A percentile compares a stretch with the other conserved stretches of the same genome.
Evolutionary conservation across 2,329 filamentous ascomycete species (phyloP).

Genomic region (Colletotrichum scovillei): DNA sequence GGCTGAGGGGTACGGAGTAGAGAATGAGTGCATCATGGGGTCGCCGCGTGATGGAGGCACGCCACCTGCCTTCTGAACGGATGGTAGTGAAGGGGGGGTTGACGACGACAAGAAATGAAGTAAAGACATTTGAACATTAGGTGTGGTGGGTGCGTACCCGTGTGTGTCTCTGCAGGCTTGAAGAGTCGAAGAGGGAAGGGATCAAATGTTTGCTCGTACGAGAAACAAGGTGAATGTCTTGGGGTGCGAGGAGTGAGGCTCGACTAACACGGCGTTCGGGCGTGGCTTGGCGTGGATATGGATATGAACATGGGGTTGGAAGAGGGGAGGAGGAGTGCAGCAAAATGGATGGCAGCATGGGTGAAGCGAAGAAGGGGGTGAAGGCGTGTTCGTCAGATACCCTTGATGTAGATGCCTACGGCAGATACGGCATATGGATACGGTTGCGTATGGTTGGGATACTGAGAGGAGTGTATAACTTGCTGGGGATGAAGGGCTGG

Average conservation of each 20-base stretch:
- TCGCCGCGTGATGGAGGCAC: constrained; percentile 31
- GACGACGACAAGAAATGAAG: not conserved
- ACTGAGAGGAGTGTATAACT: not conserved
- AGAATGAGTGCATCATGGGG: constrained; percentile 22
- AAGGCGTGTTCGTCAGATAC: not conserved
- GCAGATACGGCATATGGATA: not conserved
- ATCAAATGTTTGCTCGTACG: constrained; percentile 26
- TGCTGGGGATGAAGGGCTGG: not conserved
- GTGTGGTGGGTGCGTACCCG: not conserved
- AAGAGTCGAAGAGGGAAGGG: not conserved
- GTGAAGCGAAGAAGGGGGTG: not conserved
- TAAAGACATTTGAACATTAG: not conserved
- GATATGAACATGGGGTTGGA: not conserved
- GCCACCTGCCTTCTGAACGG: constrained; percentile 13
- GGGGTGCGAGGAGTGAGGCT: constrained; percentile 16
- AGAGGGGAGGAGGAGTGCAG: not conserved
- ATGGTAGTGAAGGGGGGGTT: constrained; percentile 3
- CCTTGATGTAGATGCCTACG: not conserved
- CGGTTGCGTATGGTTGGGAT: not conserved
- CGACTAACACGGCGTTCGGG: constrained; percentile 25
- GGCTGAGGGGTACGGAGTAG: not conserved
- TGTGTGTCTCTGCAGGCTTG: not conserved
- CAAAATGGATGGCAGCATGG: constrained; percentile 18
- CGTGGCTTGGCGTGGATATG: constrained; percentile 10
- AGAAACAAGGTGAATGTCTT: constrained; percentile 18